Evolutionary conservation across 2,329 filamentous ascomycete species (phyloP).

Genomic region (Chrysosporium queenslandicum): DNA sequence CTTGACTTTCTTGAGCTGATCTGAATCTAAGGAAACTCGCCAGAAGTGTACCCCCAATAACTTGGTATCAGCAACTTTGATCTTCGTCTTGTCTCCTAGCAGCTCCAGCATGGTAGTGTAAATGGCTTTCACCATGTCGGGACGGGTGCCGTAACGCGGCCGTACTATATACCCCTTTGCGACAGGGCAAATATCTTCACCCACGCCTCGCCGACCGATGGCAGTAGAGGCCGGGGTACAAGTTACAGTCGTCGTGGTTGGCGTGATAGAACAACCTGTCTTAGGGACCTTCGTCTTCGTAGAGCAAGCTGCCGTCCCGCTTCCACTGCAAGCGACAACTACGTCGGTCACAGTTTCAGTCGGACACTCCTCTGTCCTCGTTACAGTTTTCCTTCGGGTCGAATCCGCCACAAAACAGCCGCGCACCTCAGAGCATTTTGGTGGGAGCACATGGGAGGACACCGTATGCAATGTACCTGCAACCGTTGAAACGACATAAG

Average conservation of each 20-base stretch:
- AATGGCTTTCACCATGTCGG: constrained; percentile 5
- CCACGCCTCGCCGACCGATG: neutral
- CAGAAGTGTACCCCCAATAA: constrained; percentile 11
- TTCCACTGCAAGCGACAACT: constrained; percentile 12
- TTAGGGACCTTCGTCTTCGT: constrained; percentile 9
- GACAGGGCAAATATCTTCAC: constrained; percentile 4
- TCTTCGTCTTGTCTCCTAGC: constrained; percentile 9
- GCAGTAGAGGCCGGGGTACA: constrained; percentile 11
- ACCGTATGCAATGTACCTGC: constrained; percentile 7
- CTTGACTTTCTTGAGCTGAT: constrained; percentile 7
- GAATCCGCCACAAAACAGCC: constrained; percentile 10
- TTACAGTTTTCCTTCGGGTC: constrained; percentile 1
- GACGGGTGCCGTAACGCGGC: constrained; percentile 6
- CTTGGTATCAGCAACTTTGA: constrained; percentile 8
- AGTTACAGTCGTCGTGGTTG: constrained; percentile 12
- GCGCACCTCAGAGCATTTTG: constrained; percentile 11
- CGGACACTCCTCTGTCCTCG: constrained; percentile 8
- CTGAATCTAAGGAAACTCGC: constrained; percentile 8
- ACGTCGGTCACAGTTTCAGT: constrained; percentile 10
- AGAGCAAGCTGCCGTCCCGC: constrained; percentile 8
- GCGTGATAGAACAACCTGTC: constrained; percentile 11
- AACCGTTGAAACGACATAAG: constrained; percentile 10
- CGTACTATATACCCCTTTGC: constrained; percentile 4
- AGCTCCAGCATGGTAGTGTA: constrained; percentile 9
- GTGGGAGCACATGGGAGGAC: constrained; percentile 9